A percentile compares a stretch with the other conserved stretches of the same genome.
Evolutionary conservation across 352 stramenopile species (phyloP).

Genomic region (Phytophthora ohioensis): DNA sequence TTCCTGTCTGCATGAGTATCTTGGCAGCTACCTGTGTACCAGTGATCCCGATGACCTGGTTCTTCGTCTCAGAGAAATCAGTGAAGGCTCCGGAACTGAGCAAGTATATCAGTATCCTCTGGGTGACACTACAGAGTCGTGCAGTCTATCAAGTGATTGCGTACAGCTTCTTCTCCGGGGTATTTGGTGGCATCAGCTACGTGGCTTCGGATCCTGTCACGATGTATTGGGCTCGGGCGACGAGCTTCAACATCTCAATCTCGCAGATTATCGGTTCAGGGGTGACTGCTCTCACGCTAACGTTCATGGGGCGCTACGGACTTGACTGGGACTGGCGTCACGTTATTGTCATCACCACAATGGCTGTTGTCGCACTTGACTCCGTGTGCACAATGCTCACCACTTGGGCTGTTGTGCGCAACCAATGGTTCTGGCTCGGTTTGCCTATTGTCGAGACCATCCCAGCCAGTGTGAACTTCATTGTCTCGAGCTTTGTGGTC

Average conservation of each 20-base stretch:
- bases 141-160: conserved; percentile 52
- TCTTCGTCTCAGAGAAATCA: conserved; percentile 41
- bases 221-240: conserved; percentile 50
- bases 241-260: conserved; percentile 50
- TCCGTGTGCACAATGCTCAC: conserved; percentile 44
- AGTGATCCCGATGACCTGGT: conserved; percentile 48
- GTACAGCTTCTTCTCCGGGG: conserved; percentile 49
- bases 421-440: conserved; percentile 55
- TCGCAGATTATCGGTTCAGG: conserved; percentile 41
- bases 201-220: conserved; percentile 40
- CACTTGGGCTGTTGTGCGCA: conserved; percentile 46
- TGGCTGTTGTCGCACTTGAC: conserved; percentile 43
- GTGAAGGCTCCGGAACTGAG: conserved; percentile 19
- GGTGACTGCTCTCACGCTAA: conserved; percentile 37
- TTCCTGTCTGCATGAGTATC: conserved; percentile 37
- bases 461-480: conserved; percentile 46
- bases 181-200: conserved; percentile 42
- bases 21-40: conserved; percentile 38
- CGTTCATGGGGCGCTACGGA: conserved; percentile 44
- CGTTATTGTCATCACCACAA: conserved; percentile 38
- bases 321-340: conserved; percentile 51
- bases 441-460: conserved; percentile 46
- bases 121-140: conserved; percentile 40
- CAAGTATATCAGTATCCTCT: conserved; percentile 39
- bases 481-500: conserved; percentile 52